These are phyloP conservation scores for Stromatinia cepivora DNA, from an alignment of 2,329 filamentous ascomycete genomes.

Conservation along the genomic window DNA sequence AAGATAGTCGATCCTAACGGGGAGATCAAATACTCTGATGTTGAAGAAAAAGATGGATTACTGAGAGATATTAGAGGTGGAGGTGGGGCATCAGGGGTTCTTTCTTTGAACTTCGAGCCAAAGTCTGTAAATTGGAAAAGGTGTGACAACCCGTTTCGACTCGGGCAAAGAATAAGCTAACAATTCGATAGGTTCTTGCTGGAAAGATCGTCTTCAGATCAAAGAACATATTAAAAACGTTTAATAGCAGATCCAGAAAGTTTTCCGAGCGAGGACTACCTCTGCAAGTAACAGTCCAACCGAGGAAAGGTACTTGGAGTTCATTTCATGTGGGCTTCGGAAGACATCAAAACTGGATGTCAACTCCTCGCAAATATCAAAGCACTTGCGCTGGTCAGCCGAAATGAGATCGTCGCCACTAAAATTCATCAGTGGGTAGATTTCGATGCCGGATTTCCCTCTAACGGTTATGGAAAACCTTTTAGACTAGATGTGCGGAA, in stretches of 20 bases:
- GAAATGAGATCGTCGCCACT: slow-evolving; percentile 37
- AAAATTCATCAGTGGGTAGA: slow-evolving; percentile 33
- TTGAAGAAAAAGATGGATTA: slow-evolving; percentile 33
- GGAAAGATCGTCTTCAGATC: slow-evolving; percentile 42
- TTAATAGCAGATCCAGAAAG: slow-evolving; percentile 35
- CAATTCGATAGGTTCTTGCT: slow-evolving; percentile 34
- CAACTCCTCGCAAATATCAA: slow-evolving; percentile 39
- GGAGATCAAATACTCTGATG: slow-evolving; percentile 43
- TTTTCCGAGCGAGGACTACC: slow-evolving; percentile 33
- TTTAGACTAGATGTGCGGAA: slow-evolving; percentile 25
- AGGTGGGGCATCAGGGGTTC: slow-evolving; percentile 45
- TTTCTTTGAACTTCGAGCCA: slow-evolving; percentile 46
- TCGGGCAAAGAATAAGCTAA: not conserved
- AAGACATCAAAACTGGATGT: slow-evolving; percentile 40
- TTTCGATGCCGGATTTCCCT: slow-evolving; percentile 3
- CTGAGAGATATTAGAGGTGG: slow-evolving; percentile 45
- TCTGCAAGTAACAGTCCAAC: slow-evolving; percentile 31
- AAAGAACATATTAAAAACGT: slow-evolving; percentile 35
- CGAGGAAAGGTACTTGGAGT: slow-evolving; percentile 32
- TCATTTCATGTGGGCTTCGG: slow-evolving; percentile 41
- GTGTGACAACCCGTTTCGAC: slow-evolving; percentile 25
- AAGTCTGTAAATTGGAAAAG: slow-evolving; percentile 43
- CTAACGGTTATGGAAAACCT: slow-evolving; percentile 20
- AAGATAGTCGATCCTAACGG: slow-evolving; percentile 45
- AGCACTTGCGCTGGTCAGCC: slow-evolving; percentile 35